Evolutionary conservation across 768 basidiomycete genomes (phyloP).

Genomic region (Mycena albidolilacea): DNA sequence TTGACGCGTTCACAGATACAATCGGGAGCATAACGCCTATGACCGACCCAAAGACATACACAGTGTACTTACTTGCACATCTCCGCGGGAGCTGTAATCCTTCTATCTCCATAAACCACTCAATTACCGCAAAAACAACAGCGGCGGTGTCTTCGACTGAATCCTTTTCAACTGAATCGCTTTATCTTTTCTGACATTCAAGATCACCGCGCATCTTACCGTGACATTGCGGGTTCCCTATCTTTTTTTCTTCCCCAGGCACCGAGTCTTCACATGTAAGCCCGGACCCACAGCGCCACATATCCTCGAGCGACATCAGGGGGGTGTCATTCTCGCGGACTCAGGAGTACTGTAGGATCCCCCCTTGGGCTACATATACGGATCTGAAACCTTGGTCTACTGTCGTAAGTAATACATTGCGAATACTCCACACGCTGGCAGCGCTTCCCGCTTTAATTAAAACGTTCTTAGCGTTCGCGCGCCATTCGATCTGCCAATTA

Average conservation of each 20-base stretch:
- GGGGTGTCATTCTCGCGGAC: slow-evolving; percentile 4
- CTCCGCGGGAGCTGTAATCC: background rate
- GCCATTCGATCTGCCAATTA: slow-evolving; percentile 24
- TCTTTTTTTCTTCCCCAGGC: background rate
- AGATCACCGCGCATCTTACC: slow-evolving; percentile 7
- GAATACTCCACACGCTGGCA: background rate
- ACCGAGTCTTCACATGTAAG: background rate
- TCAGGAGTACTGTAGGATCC: background rate
- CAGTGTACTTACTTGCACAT: background rate
- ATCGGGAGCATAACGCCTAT: slow-evolving; percentile 11
- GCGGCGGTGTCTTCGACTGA: background rate
- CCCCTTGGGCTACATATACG: background rate
- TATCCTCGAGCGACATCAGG: background rate
- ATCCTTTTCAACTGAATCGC: slow-evolving; percentile 15
- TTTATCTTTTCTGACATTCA: background rate
- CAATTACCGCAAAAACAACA: background rate
- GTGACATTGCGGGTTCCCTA: background rate
- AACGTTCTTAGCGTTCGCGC: background rate
- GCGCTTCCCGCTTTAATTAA: slow-evolving; percentile 29
- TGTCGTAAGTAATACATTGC: slow-evolving; percentile 1
- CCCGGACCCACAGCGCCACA: slow-evolving; percentile 11
- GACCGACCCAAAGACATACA: background rate
- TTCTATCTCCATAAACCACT: slow-evolving; percentile 1
- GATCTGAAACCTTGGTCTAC: slow-evolving; percentile 2
- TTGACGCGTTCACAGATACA: background rate